These are phyloP conservation scores for Vitis riparia DNA, from an alignment of 164 flowering plant genomes.

Conservation along the genomic window DNA sequence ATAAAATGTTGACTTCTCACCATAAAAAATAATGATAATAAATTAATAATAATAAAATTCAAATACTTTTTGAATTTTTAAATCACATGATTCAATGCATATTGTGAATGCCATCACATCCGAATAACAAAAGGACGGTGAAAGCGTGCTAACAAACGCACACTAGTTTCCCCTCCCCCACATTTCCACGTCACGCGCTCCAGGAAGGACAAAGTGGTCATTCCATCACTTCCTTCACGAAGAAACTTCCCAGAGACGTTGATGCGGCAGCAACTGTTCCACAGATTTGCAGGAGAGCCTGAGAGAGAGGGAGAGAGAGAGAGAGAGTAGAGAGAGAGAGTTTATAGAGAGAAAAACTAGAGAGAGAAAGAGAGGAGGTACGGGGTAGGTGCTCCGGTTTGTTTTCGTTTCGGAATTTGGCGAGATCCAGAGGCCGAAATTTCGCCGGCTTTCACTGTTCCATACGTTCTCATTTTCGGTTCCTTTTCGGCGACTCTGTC, in stretches of 20 bases:
- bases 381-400: not conserved
- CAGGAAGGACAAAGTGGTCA: conserved; percentile 6
- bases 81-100: too few species aligned
- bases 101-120: too few species aligned
- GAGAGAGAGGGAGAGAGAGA: conserved; percentile 1
- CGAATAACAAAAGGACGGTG: too few species aligned
- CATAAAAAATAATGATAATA: too few species aligned
- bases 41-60: too few species aligned
- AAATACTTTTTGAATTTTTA: too few species aligned
- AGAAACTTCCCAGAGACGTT: conserved; percentile 11
- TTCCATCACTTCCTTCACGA: not conserved
- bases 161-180: too few species aligned
- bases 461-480: conserved; percentile 2
- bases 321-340: not conserved
- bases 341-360: conserved; percentile 3
- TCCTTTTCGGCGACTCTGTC: not conserved
- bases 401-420: not conserved
- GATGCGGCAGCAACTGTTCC: conserved; percentile 13
- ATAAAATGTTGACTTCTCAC: too few species aligned
- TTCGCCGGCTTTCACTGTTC: conserved; percentile 15
- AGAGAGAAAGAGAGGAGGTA: not conserved
- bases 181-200: too few species aligned
- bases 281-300: not conserved
- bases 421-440: conserved; percentile 8
- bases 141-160: too few species aligned